Base-by-base conservation (phyloP, 306 rosid genomes). In the Crataegus laevigata region DNA sequence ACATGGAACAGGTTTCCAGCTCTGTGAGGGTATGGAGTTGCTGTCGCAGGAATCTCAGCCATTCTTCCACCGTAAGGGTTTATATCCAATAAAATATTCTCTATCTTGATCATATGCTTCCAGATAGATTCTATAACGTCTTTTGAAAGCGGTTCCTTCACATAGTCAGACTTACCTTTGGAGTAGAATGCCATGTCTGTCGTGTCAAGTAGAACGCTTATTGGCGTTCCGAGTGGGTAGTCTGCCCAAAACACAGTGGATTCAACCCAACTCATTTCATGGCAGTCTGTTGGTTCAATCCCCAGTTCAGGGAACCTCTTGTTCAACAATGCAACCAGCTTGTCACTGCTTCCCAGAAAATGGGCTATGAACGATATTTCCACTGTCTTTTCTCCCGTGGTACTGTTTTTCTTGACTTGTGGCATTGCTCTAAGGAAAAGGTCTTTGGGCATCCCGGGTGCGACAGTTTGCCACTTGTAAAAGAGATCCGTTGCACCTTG, bases 11-110 rank as follows among this genome's bases (percentile, higher is more conserved):
- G 18, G 45, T 82, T 85, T 34, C 87, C 94, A 0, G 24, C 80
- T 3, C 91, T 28, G 28, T 89, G 89, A 65, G 90, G 90, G 24
- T 84, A 72, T 45, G 94, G 79, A 12, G 76, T 80, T 38, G 47
- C 84, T 0, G 38, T 42, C 26, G 80, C 75, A 4, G 86, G 50
- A 78, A 89, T 84, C 76, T 84, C 85, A 62, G 32, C 60, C 94
- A 81, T 76, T 72, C 57, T 77, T 68, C 78, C 81, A 29, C 81
- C 81, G 8, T 76, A 66, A 19, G 84, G 78, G 40, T 30, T 67
- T 29, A 55, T 67, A 1, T 52, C 40, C 34, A 76, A 11, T 13
- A 1, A 12, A 0, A 24, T 8, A 9, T 4, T 3, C 8, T 47
- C 52, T 34, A 32, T 11, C 29, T 54, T 14, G 3, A 67, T 12